phyloP scores from a whole-genome alignment of 176 grass and related monocot species.

The Echinochloa phyllopogon region DNA sequence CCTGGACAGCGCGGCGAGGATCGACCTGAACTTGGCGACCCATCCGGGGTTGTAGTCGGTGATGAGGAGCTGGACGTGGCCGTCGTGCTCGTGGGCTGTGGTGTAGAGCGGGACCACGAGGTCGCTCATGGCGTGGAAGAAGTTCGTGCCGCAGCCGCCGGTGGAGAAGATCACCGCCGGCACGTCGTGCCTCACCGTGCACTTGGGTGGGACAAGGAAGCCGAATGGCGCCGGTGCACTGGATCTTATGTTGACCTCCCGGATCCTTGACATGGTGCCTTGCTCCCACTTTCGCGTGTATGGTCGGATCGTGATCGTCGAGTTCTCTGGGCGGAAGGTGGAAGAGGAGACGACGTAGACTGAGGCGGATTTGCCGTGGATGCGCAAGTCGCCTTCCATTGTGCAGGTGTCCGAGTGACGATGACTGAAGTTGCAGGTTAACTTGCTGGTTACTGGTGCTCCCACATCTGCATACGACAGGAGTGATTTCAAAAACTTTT shows the following conservation, averaged over 20 bases:
- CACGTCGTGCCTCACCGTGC: constrained; percentile 52
- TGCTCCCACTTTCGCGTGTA: constrained; percentile 64
- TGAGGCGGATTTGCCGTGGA: constrained; percentile 49
- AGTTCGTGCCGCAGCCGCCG: constrained; percentile 57
- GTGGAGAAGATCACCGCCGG: constrained; percentile 70
- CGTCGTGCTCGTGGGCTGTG: constrained; percentile 45
- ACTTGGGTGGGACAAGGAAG: constrained; percentile 31
- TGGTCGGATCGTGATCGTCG: constrained; percentile 47
- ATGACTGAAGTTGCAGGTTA: constrained; percentile 56
- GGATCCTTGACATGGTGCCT: constrained; percentile 26
- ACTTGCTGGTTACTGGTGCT: constrained; percentile 14
- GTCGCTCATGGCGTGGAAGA: constrained; percentile 75
- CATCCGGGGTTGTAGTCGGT: constrained; percentile 37
- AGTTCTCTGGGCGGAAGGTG: constrained; percentile 22
- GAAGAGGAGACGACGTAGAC: constrained; percentile 45
- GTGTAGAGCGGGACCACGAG: constrained; percentile 69
- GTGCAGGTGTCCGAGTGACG: constrained; percentile 46
- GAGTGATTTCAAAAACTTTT: background rate
- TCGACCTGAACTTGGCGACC: constrained; percentile 45
- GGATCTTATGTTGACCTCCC: constrained; percentile 46
- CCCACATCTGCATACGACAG: background rate
- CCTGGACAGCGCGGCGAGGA: constrained; percentile 44
- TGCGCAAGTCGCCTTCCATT: constrained; percentile 68
- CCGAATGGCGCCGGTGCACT: background rate
- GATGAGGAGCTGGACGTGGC: constrained; percentile 61